Percentiles rank a stretch among this genome's conserved stretches.
Conservation (phyloP, 2,329 filamentous ascomycete genomes). For the Fusarium musae region DNA sequence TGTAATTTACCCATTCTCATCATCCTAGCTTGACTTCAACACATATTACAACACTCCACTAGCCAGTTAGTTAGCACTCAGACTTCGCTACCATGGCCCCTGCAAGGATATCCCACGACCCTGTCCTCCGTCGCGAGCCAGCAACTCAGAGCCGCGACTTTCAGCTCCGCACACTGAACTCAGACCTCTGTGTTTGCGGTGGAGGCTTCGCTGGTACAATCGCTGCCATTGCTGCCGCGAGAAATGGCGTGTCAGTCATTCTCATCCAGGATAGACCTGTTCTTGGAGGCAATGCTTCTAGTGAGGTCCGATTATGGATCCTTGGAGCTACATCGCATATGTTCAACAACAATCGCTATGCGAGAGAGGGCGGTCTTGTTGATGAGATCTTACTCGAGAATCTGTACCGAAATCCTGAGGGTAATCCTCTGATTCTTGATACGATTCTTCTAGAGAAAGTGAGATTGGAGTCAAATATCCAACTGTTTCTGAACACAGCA, state of each 20-base stretch:
- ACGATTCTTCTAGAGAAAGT: conserved; percentile 10
- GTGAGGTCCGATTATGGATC: conserved; percentile 17
- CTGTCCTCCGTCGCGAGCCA: conserved; percentile 17
- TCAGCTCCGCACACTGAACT: background rate
- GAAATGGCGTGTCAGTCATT: conserved; percentile 11
- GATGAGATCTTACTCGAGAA: conserved; percentile 19
- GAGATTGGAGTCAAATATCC: background rate
- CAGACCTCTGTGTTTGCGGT: conserved; percentile 12
- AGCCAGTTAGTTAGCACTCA: background rate
- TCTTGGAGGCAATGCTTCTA: conserved; percentile 15
- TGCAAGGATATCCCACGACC: conserved; percentile 18
- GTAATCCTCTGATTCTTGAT: conserved; percentile 15
- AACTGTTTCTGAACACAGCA: background rate
- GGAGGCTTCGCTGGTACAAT: conserved; percentile 15
- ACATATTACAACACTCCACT: too few relatives aligned
- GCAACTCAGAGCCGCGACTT: conserved; percentile 12
- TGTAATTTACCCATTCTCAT: background rate
- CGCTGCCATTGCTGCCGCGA: conserved; percentile 2
- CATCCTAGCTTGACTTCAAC: background rate
- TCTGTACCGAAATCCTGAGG: conserved; percentile 3
- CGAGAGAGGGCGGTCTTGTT: conserved; percentile 20
- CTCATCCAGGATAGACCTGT: conserved; percentile 16
- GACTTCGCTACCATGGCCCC: background rate
- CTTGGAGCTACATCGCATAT: conserved; percentile 19
- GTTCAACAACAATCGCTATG: conserved; percentile 20